Base-by-base conservation (phyloP, 2,329 filamentous ascomycete genomes). In the Thermothelomyces thermophilus region DNA sequence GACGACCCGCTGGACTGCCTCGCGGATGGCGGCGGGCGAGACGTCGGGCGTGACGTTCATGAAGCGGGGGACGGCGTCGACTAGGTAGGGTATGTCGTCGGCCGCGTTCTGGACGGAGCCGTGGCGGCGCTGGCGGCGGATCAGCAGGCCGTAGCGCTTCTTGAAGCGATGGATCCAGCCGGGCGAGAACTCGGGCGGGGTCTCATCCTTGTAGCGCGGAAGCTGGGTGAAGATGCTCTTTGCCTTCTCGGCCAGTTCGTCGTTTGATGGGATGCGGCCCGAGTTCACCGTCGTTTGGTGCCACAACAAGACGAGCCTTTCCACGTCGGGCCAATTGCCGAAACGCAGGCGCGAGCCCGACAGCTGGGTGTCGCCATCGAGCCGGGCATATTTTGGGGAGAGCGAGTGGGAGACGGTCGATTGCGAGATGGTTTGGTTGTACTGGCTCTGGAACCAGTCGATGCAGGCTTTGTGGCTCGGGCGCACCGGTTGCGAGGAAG, bases 131-230 rank as follows among this genome's bases (percentile, higher is more conserved):
- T 80, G 77, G 45, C 78, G 74, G 31, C 77, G 64, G 41, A 81
- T 73, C 16, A 82, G 67, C 14, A 82, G 68, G 0, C 78, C 77
- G 52, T 82, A 82, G 10, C 79, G 73, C 62, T 81, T 82, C 66
- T 82, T 82, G 67, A 82, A 82, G 31, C 79, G 73, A 58, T 82
- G 79, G 51, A 82, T 82, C 79, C 79, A 82, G 35, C 79, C 79
- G 0, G 79, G 79, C 0, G 77, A 81, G 62, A 82, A 82, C 63
- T 82, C 79, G 41, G 79, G 79, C 1, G 78, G 68, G n/a, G 66
- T 65, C 62, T 82, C 77, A 56, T 78, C 78, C 61, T 77, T 79
- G 63, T 82, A 82, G 16, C 77, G 75, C 14, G 78, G 77, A 24
- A 82, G 68, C 58, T 78, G 73, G 37, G 67, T 67, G 62, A 82